phyloP scores from a whole-genome alignment of 176 grass and related monocot genomes.

The Zizania latifolia region DNA sequence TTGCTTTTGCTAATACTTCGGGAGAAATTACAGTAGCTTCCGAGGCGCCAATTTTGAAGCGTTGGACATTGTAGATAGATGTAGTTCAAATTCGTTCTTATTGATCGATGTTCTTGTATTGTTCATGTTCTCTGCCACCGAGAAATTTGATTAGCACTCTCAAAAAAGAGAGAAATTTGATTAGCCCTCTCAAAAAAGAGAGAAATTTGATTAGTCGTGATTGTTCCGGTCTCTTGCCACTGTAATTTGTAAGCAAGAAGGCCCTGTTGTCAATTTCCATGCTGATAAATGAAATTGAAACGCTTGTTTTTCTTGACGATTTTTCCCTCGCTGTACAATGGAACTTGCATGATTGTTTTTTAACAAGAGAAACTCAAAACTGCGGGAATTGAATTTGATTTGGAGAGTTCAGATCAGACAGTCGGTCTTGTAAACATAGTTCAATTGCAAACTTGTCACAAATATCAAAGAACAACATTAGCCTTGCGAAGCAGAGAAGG shows the following conservation, averaged over 20 bases:
- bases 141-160: background rate
- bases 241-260: constrained; percentile 27
- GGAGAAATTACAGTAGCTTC: no score
- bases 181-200: no score
- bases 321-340: no score
- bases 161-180: constrained; percentile 6
- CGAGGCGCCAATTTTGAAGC: constrained; percentile 39
- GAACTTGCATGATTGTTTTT: no score
- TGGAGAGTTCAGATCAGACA: no score
- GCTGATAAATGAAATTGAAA: constrained; percentile 16
- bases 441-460: background rate
- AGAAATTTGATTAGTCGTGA: no score
- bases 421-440: background rate
- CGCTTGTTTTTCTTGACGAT: background rate
- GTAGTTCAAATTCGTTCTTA: constrained; percentile 23
- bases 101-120: background rate
- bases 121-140: background rate
- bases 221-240: background rate
- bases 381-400: no score
- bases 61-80: constrained; percentile 21
- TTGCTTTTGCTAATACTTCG: no score
- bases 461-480: no score
- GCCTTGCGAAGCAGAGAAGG: no score
- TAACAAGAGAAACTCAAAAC: no score
- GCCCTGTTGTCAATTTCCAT: background rate